phyloP scores from a whole-genome alignment of 2,329 filamentous ascomycete species.

The Teratosphaeria zuluensis region DNA sequence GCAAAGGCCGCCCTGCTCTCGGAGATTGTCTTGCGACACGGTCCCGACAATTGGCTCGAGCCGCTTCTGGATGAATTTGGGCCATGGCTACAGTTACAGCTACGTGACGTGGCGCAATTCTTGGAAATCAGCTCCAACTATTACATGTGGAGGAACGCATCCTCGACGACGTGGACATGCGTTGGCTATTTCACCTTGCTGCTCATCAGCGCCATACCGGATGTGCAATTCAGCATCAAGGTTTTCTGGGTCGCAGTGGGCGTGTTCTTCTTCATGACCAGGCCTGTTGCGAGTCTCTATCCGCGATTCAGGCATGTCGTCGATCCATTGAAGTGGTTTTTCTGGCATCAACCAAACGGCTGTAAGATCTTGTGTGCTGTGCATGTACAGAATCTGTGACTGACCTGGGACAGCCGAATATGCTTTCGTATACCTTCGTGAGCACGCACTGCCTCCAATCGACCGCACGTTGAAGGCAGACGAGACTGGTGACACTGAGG shows the following conservation, averaged over 20 bases:
- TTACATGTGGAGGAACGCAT: conserved; percentile 1
- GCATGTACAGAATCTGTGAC: neutral
- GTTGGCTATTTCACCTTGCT: conserved; percentile 1
- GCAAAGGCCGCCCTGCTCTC: conserved; percentile 2
- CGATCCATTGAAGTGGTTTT: conserved; percentile 5
- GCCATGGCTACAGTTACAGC: conserved; percentile 2
- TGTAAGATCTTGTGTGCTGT: neutral
- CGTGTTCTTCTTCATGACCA: conserved; percentile 4
- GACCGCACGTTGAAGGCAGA: neutral
- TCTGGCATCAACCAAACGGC: conserved; percentile 2
- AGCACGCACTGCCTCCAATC: neutral
- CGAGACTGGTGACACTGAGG: neutral
- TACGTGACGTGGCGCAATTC: conserved; percentile 1
- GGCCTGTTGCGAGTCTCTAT: conserved; percentile 2
- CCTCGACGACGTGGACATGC: neutral
- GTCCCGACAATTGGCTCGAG: conserved; percentile 3
- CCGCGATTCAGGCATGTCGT: conserved; percentile 4
- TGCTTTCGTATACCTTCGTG: conserved; percentile 2
- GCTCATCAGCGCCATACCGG: conserved; percentile 2
- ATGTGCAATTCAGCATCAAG: conserved; percentile 1
- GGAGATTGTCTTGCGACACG: conserved; percentile 4
- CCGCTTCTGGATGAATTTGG: conserved; percentile 1
- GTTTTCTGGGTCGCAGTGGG: conserved; percentile 3
- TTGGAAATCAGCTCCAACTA: conserved; percentile 1
- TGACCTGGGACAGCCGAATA: neutral